Base-by-base conservation (phyloP, 345 rosid genomes). In the Eucalyptus curtisii region DNA sequence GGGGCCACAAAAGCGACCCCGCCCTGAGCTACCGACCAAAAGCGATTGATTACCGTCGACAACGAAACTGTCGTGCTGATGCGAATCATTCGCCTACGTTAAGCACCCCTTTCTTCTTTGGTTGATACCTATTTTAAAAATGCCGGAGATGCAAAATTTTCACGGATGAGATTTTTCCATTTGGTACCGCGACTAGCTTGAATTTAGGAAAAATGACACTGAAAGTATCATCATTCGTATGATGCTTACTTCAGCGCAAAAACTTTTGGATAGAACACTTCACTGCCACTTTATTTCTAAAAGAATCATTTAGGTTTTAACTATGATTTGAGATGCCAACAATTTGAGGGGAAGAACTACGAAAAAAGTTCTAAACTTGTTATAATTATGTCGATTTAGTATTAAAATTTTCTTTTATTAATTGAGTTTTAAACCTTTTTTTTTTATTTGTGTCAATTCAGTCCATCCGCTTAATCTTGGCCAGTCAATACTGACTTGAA, bases 181-280 rank as follows among this genome's bases (percentile, higher is more conserved):
- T 64, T 27, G 68, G 33, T 61, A n/a, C 19, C 2, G 5, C 10
- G 61, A 22, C 3, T 14, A 4, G 40, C 76, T 64, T n/a, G 19
- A 16, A 61, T 61, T 61, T 61, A 61, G 8, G 12, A 13, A 27
- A 61, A 61, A 27, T 13, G 68, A 13, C 16, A 27, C 7, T 27
- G 27, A 4, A 59, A 59, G 31, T 27, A 13, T 59, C 3, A 11
- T 11, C 7, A 11, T 59, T 64, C 20, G 7, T n/a, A n/a, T 15
- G 0, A 64, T 0, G 3, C 71, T n/a, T 14, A n/a, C 3, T 30
- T 30, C 9, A 13, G 0, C 0, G 10, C 1, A 16, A n/a, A 14
- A n/a, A 15, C 2, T 64, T n/a, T 64, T 3, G 4, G 1, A 64
- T 0, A 7, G 2, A 64, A 13, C 9, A 64, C 37, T 64, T n/a